These are phyloP conservation scores for Boletus semigastroideus DNA, from an alignment of 1,284 basidiomycete genomes.

Conservation along the genomic window DNA sequence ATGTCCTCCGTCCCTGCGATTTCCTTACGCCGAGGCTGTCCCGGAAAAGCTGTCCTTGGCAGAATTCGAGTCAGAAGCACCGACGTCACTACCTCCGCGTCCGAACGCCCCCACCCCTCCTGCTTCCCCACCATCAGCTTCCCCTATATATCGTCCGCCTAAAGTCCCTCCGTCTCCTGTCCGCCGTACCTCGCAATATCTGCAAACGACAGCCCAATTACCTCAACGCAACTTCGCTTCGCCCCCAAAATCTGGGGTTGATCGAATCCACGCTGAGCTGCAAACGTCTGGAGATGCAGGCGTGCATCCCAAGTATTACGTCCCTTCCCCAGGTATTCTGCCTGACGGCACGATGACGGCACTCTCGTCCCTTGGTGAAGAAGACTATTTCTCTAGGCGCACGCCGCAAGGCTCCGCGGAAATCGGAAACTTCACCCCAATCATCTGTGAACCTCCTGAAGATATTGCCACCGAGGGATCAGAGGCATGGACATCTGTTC, in stretches of 20 bases:
- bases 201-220: slow-evolving; percentile 27
- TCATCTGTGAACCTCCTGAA: slow-evolving; percentile 33
- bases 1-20: too few relatives aligned
- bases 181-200: slow-evolving; percentile 26
- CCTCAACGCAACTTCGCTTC: slow-evolving; percentile 25
- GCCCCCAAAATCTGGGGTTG: slow-evolving; percentile 30
- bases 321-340: slow-evolving; percentile 17
- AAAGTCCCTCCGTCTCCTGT: slow-evolving; percentile 16
- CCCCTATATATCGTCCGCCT: slow-evolving; percentile 11
- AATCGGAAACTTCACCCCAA: slow-evolving; percentile 27
- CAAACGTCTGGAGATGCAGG: slow-evolving; percentile 13
- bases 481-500: slow-evolving; percentile 14
- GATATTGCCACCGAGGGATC: slow-evolving; percentile 26
- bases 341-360: slow-evolving; percentile 19
- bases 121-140: slow-evolving; percentile 15
- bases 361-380: slow-evolving; percentile 14
- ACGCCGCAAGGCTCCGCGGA: slow-evolving; percentile 24
- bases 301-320: slow-evolving; percentile 15
- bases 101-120: slow-evolving; percentile 18
- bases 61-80: slow-evolving; percentile 21
- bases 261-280: slow-evolving; percentile 20
- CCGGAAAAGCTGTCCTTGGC: slow-evolving; percentile 21
- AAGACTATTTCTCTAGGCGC: slow-evolving; percentile 12
- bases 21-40: slow-evolving; percentile 22
- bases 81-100: slow-evolving; percentile 22